Conservation (phyloP, 257 asterid genomes). For the Solanum lignicaule region DNA sequence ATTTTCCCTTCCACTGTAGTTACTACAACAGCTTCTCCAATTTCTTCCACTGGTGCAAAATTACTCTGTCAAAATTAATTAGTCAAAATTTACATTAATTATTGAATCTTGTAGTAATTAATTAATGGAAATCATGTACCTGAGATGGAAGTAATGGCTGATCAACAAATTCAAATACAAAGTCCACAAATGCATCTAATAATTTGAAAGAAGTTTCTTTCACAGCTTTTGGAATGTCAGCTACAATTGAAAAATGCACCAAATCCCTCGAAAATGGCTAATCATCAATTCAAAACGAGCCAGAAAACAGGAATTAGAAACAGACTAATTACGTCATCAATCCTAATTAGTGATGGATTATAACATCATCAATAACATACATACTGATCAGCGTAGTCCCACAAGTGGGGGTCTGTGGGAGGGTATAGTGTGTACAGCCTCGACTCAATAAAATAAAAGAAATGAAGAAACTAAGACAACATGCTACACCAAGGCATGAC, state of each 20-base stretch:
- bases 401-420: too few species aligned
- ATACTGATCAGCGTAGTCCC: not conserved
- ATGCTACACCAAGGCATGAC: not conserved
- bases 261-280: slow-evolving; percentile 30
- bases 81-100: not conserved
- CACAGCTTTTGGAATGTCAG: slow-evolving; percentile 6
- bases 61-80: slow-evolving; percentile 27
- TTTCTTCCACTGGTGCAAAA: slow-evolving; percentile 59
- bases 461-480: not conserved
- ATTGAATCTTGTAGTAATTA: not conserved
- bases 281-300: not conserved
- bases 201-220: slow-evolving; percentile 22
- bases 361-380: not conserved
- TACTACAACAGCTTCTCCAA: slow-evolving; percentile 20
- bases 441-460: not conserved
- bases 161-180: slow-evolving; percentile 31
- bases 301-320: too few species aligned
- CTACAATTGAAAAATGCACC: slow-evolving; percentile 5
- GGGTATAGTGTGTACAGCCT: not conserved
- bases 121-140: slow-evolving; percentile 11
- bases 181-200: slow-evolving; percentile 41
- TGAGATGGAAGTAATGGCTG: slow-evolving; percentile 56
- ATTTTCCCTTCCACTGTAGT: slow-evolving; percentile 29
- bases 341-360: not conserved
- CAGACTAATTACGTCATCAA: not conserved